Percentiles rank a stretch among this genome's conserved stretches.
Conservation (phyloP, 176 grass and related monocot species). For the Oryza rufipogon region DNA sequence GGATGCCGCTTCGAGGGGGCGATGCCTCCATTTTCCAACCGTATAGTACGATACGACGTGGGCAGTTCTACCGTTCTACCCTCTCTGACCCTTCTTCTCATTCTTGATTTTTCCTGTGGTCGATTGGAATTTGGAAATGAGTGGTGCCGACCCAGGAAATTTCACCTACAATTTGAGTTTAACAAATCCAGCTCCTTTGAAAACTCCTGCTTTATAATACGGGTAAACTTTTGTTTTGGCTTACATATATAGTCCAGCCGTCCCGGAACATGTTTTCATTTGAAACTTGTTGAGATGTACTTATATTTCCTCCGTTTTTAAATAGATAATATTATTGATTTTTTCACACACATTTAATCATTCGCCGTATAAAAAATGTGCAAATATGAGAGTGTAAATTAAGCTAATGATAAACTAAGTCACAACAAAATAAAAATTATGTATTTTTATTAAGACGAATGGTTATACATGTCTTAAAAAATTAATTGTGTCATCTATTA, state of each 20-base stretch:
- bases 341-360: too few relatives aligned
- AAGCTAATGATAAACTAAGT: too few relatives aligned
- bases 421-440: too few relatives aligned
- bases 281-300: neutral
- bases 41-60: conserved; percentile 44
- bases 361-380: too few relatives aligned
- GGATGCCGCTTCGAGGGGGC: conserved; percentile 18
- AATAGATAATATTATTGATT: too few relatives aligned
- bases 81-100: neutral
- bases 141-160: neutral
- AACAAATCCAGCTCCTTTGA: neutral
- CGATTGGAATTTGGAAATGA: neutral
- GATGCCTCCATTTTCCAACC: conserved; percentile 26
- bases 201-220: neutral
- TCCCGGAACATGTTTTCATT: too few relatives aligned
- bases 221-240: neutral
- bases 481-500: too few relatives aligned
- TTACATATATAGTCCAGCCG: neutral
- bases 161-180: neutral
- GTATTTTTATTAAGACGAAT: too few relatives aligned
- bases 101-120: neutral
- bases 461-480: too few relatives aligned
- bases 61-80: neutral
- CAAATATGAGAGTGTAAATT: too few relatives aligned
- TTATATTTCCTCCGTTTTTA: neutral